A percentile compares a stretch with the other conserved stretches of the same genome.
Conservation (phyloP, 352 stramenopile genomes). For the Phytophthora fragariae region DNA sequence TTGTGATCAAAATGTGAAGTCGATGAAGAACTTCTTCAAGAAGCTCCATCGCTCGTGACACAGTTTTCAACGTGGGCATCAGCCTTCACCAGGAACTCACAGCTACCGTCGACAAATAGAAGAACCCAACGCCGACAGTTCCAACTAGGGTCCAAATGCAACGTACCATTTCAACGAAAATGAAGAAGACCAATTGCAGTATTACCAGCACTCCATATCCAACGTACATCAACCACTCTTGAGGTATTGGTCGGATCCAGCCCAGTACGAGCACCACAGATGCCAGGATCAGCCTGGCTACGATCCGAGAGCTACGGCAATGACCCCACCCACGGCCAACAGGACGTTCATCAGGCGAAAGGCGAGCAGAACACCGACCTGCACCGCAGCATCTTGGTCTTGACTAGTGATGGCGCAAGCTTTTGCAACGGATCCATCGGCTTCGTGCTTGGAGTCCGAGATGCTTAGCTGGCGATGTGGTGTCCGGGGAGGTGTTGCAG, state of each 20-base stretch:
- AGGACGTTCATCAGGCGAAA: conserved; percentile 28
- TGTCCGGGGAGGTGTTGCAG: not conserved
- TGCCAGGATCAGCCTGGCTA: conserved; percentile 1
- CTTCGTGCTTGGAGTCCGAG: too few relatives aligned
- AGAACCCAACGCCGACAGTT: conserved; percentile 11
- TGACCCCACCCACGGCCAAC: conserved; percentile 15
- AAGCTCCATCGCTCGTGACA: conserved; percentile 1
- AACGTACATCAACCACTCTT: conserved; percentile 12
- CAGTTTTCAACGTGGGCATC: conserved; percentile 17
- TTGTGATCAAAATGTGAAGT: not conserved
- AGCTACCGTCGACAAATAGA: not conserved
- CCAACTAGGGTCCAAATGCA: conserved; percentile 10
- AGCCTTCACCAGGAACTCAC: conserved; percentile 11
- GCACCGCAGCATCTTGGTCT: conserved; percentile 3
- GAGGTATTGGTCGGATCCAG: not conserved
- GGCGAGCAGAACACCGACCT: conserved; percentile 12
- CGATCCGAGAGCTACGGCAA: conserved; percentile 14
- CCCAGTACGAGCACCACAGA: not conserved
- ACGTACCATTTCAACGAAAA: conserved; percentile 12
- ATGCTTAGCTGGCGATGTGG: too few relatives aligned
- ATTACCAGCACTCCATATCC: conserved; percentile 1
- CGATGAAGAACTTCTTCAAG: not conserved
- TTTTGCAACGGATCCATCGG: conserved; percentile 7
- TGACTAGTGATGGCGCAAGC: not conserved
- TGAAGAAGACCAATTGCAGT: conserved; percentile 14